Evolutionary conservation across 768 basidiomycete species (phyloP).

Genomic region (Thelephora aurantiotincta): DNA sequence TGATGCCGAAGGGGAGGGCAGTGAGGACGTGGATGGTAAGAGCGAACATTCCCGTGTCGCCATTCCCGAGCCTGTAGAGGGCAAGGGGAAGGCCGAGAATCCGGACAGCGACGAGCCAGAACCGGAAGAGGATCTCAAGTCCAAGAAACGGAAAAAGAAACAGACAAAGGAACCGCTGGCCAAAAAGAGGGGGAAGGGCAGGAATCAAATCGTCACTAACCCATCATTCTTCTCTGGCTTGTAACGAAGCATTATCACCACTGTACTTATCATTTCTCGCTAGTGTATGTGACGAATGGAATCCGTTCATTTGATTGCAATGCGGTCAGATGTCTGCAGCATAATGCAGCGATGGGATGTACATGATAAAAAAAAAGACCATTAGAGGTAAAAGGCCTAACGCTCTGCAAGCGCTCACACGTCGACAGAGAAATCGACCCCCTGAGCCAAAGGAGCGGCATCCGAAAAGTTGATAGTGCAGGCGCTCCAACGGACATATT

Average conservation of each 20-base stretch:
- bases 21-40: slow-evolving; percentile 12
- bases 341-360: too few species aligned
- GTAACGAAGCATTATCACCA: slow-evolving; percentile 14
- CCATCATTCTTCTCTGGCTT: slow-evolving; percentile 56
- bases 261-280: too few species aligned
- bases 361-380: too few species aligned
- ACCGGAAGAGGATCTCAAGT: slow-evolving; percentile 13
- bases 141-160: slow-evolving; percentile 36
- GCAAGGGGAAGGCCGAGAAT: slow-evolving; percentile 12
- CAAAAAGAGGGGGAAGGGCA: slow-evolving; percentile 35
- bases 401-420: too few species aligned
- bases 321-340: too few species aligned
- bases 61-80: slow-evolving; percentile 6
- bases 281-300: too few species aligned
- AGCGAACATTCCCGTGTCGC: background rate
- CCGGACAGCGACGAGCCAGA: slow-evolving; percentile 12
- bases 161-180: slow-evolving; percentile 33
- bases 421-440: slow-evolving; percentile 60
- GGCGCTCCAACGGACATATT: slow-evolving; percentile 85
- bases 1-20: slow-evolving; percentile 16
- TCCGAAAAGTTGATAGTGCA: slow-evolving; percentile 92
- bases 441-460: slow-evolving; percentile 82
- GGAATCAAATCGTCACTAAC: slow-evolving; percentile 42
- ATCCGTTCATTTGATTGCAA: too few species aligned
- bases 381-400: too few species aligned